Percentiles rank a stretch among this genome's conserved stretches.
Conservation (phyloP, 176 grass and related monocot genomes). For the Eragrostis curvula region DNA sequence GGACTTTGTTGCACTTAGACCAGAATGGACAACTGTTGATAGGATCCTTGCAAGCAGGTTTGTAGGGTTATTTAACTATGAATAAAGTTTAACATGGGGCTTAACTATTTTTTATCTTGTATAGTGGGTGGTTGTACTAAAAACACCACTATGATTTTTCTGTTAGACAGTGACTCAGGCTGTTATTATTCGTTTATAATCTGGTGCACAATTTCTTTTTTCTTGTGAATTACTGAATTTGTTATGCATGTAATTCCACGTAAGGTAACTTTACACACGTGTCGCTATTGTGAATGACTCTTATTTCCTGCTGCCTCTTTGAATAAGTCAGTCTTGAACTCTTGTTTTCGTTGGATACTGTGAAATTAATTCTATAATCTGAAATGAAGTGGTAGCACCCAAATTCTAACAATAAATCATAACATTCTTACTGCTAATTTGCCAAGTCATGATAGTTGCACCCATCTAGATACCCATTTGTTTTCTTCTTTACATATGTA, state of each 20-base stretch:
- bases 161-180: slow-evolving; percentile 22
- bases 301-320: neutral
- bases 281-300: neutral
- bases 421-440: slow-evolving; percentile 23
- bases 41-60: slow-evolving; percentile 91
- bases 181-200: slow-evolving; percentile 11
- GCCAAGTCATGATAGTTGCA: slow-evolving; percentile 18
- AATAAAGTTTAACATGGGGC: slow-evolving; percentile 12
- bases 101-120: slow-evolving; percentile 37
- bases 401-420: slow-evolving; percentile 21
- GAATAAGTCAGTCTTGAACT: slow-evolving; percentile 15
- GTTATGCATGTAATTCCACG: neutral
- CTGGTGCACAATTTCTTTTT: slow-evolving; percentile 4
- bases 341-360: slow-evolving; percentile 3
- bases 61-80: slow-evolving; percentile 6
- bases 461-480: slow-evolving; percentile 5
- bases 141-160: neutral
- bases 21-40: slow-evolving; percentile 96
- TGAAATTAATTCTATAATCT: slow-evolving; percentile 31
- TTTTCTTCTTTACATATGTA: slow-evolving; percentile 33
- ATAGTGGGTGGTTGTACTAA: neutral
- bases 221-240: slow-evolving; percentile 7
- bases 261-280: slow-evolving; percentile 16
- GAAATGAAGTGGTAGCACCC: neutral
- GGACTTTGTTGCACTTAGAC: slow-evolving; percentile 81